Evolutionary conservation across 1,284 basidiomycete genomes (phyloP).

Genomic region (Cryptococcus sp.): DNA sequence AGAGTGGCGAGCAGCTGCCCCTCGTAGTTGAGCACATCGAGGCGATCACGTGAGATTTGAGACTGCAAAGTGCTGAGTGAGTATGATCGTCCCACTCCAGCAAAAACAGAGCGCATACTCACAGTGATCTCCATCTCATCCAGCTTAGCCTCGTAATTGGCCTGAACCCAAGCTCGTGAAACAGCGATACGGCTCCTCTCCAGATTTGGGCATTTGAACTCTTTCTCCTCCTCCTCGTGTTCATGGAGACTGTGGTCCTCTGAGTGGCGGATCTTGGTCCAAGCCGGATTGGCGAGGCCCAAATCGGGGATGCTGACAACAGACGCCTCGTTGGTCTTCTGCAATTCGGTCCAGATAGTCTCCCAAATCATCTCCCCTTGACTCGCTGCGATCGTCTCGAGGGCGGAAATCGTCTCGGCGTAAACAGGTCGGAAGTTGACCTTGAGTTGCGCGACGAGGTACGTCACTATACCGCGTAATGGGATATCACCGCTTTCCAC

Average conservation of each 20-base stretch:
- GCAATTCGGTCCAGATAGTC: slow-evolving; percentile 66
- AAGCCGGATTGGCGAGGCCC: slow-evolving; percentile 35
- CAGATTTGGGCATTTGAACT: slow-evolving; percentile 48
- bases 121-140: slow-evolving; percentile 42
- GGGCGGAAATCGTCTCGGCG: slow-evolving; percentile 72
- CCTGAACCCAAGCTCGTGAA: slow-evolving; percentile 27
- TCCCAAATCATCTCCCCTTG: slow-evolving; percentile 73
- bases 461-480: slow-evolving; percentile 57
- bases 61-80: slow-evolving; percentile 53
- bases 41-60: slow-evolving; percentile 65
- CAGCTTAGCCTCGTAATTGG: slow-evolving; percentile 23
- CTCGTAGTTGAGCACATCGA: slow-evolving; percentile 77
- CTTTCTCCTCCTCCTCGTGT: slow-evolving; percentile 42
- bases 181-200: slow-evolving; percentile 25
- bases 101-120: slow-evolving; percentile 13
- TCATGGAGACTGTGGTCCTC: neutral
- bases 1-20: slow-evolving; percentile 72
- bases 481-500: slow-evolving; percentile 41
- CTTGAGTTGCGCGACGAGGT: slow-evolving; percentile 68
- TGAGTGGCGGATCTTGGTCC: slow-evolving; percentile 23
- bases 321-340: slow-evolving; percentile 41
- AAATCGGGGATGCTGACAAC: slow-evolving; percentile 31
- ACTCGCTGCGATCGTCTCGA: slow-evolving; percentile 63
- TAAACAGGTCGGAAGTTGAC: slow-evolving; percentile 87
- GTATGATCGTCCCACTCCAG: too few species aligned